Evolutionary conservation across 2,329 filamentous ascomycete species (phyloP).

Genomic region (Xylariomycetidae sp.): DNA sequence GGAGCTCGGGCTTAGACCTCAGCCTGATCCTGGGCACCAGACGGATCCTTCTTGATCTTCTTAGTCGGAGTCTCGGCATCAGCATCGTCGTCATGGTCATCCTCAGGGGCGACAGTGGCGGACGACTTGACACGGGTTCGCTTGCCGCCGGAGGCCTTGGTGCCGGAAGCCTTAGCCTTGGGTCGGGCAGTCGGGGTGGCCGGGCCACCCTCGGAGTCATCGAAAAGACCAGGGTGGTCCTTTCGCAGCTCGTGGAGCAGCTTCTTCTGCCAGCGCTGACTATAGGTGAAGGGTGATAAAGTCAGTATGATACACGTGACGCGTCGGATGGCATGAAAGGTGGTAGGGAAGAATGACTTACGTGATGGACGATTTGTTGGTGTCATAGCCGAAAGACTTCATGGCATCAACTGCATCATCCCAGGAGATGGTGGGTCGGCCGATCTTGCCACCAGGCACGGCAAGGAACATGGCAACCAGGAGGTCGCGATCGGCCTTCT

Average conservation of each 20-base stretch:
- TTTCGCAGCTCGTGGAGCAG: neutral
- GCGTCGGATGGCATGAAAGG: neutral
- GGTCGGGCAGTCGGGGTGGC: neutral
- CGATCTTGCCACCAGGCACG: neutral
- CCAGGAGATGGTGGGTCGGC: constrained; percentile 3
- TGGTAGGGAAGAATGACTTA: constrained; percentile 2
- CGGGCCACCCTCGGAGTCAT: neutral
- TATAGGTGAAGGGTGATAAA: neutral
- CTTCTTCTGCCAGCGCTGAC: constrained; percentile 3
- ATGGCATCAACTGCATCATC: neutral
- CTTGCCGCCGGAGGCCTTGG: no score
- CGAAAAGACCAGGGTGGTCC: neutral
- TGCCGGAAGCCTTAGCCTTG: constrained; percentile 3
- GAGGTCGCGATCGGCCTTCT: constrained; percentile 26
- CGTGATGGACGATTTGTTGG: constrained; percentile 4
- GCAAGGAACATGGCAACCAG: constrained; percentile 10
- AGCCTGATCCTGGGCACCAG: no score
- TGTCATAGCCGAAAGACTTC: constrained; percentile 2
- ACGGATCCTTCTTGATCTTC: no score
- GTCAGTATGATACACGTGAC: neutral
- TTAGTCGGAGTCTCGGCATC: no score
- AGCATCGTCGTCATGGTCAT: no score
- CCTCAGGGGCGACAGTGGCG: no score
- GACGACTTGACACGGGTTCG: no score
- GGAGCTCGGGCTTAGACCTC: no score